phyloP scores from a whole-genome alignment of 805 yeast genomes.

The Nakazawaea siamensis region DNA sequence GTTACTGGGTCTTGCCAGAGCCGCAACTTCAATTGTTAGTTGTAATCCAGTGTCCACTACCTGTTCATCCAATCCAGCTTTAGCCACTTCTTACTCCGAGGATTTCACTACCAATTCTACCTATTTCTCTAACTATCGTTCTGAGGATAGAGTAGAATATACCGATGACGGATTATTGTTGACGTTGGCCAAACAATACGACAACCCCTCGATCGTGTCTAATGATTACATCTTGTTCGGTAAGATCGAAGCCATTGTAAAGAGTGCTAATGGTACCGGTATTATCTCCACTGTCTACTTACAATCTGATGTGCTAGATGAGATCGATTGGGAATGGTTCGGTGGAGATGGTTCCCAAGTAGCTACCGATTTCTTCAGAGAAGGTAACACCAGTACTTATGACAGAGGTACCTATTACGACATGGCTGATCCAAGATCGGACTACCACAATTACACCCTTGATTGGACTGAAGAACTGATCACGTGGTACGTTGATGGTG shows the following conservation, averaged over 20 bases:
- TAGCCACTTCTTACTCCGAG: slow-evolving; percentile 46
- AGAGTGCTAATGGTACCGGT: slow-evolving; percentile 74
- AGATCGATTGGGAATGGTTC: slow-evolving; percentile 81
- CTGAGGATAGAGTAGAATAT: slow-evolving; percentile 36
- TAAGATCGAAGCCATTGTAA: slow-evolving; percentile 59
- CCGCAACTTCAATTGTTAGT: slow-evolving; percentile 5
- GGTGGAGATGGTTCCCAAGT: slow-evolving; percentile 73
- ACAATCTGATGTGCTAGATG: slow-evolving; percentile 82
- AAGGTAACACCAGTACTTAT: slow-evolving; percentile 70
- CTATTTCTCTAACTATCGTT: slow-evolving; percentile 33
- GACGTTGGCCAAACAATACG: slow-evolving; percentile 53
- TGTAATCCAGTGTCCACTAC: slow-evolving; percentile 25
- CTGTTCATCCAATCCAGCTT: slow-evolving; percentile 44
- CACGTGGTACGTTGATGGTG: slow-evolving; percentile 59
- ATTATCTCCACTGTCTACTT: slow-evolving; percentile 74
- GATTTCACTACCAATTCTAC: slow-evolving; percentile 42
- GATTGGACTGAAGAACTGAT: slow-evolving; percentile 63
- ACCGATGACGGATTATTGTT: slow-evolving; percentile 53
- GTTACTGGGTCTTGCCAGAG: not conserved
- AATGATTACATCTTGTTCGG: slow-evolving; percentile 88
- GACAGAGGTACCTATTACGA: slow-evolving; percentile 72
- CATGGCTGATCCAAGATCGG: slow-evolving; percentile 38
- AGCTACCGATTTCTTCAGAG: slow-evolving; percentile 74
- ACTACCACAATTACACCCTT: slow-evolving; percentile 59
- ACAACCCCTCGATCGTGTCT: slow-evolving; percentile 73